Evolutionary conservation across 2,329 filamentous ascomycete species (phyloP), one percentile per base, ranked within the genome.

Genomic region (Apiospora koreana): DNA sequence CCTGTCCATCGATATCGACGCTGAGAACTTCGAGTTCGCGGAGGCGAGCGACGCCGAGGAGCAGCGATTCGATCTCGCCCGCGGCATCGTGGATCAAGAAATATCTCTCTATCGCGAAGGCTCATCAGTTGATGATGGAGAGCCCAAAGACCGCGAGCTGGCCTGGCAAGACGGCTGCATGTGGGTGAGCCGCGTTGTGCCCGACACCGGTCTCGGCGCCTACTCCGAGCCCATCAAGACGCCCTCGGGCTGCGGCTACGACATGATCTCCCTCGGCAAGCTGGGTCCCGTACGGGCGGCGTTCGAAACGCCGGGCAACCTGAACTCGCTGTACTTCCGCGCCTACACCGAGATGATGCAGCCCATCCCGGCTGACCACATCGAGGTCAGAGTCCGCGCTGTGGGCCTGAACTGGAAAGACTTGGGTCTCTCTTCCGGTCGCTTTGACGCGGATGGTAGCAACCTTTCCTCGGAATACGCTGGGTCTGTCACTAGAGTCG

Each of bases 371-470:
- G 10, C 31, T 3, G 73, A 74, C 43, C 75, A 68, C 25, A 77
- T 80, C 42, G 72, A 78, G 6, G 74, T 80, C 12, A 76, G 76
- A 25, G 77, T 79, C 6, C 74, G 71, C 10, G 75, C 78, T 1
- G 74, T 76, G 2, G 77, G 77, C 1, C 48, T 79, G 0, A 78
- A 78, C 64, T 73, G 73, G 62, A 78, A 77, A 46, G 77, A 78
- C 50, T 68, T 79, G 10, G 75, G 69, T 41, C 43, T 72, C 10
- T 72, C 72, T 8, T 71, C 75, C 1, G 76, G 75, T 2, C 74
- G 74, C 3, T 71, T 76, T 12, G 74, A 78, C 25, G 71, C 66
- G 1, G 50, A 58, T 7, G 50, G 50, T 12, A 73, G 74, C 38
- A 69, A 74, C 58, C 69, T 75, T 9, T 75, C 72, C 14, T 71